These are phyloP conservation scores for Inonotus obliquus DNA, from an alignment of 1,284 basidiomycete species.

Conservation along the genomic window DNA sequence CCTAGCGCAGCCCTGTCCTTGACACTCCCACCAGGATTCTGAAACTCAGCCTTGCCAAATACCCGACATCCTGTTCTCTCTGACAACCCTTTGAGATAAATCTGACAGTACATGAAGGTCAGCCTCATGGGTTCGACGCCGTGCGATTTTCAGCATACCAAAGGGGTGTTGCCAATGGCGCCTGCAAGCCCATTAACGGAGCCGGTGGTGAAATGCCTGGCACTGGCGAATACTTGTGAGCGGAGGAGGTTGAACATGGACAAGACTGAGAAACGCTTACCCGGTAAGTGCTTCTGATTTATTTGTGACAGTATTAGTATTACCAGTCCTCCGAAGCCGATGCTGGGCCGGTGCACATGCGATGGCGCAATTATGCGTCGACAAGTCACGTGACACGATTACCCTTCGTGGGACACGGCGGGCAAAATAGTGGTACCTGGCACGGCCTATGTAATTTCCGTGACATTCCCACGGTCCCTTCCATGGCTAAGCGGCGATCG, in stretches of 20 bases:
- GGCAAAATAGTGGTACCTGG: no score
- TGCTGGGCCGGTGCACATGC: not conserved
- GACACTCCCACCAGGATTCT: constrained; percentile 98
- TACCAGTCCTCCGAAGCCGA: not conserved
- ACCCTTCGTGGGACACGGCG: no score
- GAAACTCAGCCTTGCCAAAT: constrained; percentile 95
- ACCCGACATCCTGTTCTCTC: constrained; percentile 87
- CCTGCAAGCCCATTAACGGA: constrained; percentile 82
- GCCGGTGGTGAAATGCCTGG: constrained; percentile 47
- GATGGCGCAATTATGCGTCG: not conserved
- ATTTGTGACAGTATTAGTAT: no score
- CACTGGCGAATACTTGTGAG: constrained; percentile 23
- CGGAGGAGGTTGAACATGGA: constrained; percentile 39
- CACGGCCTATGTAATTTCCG: no score
- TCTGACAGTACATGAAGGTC: constrained; percentile 41
- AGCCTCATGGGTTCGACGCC: not conserved
- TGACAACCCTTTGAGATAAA: constrained; percentile 81
- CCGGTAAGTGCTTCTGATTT: not conserved
- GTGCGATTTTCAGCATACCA: constrained; percentile 52
- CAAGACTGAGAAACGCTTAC: not conserved
- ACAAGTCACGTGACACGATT: no score
- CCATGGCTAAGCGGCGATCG: no score
- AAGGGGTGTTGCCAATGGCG: constrained; percentile 91
- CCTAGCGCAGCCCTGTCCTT: constrained; percentile 97
- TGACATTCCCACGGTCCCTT: no score